Evolutionary conservation across 2,329 filamentous ascomycete genomes (phyloP), one percentile per base, ranked within the genome.

Genomic region (Sarocladium oryzae): DNA sequence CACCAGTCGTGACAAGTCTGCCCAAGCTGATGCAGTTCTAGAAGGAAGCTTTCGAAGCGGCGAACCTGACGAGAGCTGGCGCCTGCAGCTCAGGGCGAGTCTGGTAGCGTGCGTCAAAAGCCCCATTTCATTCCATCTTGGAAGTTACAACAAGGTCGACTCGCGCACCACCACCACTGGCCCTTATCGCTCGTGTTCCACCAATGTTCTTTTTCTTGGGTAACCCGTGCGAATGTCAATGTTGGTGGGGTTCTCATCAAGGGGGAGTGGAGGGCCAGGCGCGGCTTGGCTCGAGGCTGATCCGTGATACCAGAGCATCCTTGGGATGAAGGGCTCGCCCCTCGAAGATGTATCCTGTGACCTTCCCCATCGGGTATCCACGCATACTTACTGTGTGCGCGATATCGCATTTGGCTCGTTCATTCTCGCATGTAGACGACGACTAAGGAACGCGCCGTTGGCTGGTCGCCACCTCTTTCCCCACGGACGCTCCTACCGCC

Each of bases 241-340:
- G 18, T 33, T 20, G 43, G 43, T 48, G 43, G 43, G 43, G 43
- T 48, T 20, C 16, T 4, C 26, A 11, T 33, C 16, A 33, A 23
- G 28, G 28, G 43, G 43, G 43, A 33, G 43, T 48, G 43, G 24
- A 33, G 28, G 43, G 21, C 24, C 43, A 48, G 40, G 43, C 15
- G 43, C 26, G 43, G 6, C 43, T 48, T 48, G 43, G 43, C 43
- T 48, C 43, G 43, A 48, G 43, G 43, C 43, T 48, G 43, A 48
- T 48, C 43, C 4, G 43, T 48, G 43, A 48, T 48, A 48, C 43
- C 26, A 33, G 43, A 48, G 33, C 43, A 48, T 48, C 20, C 43
- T 48, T 48, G 28, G 43, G 43, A 16, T 33, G 8, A 18, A 30
- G 16, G 26, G 18, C 8, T 48, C 43, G 43, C 43, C 43, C 28